Percentiles rank a stretch among this genome's conserved stretches.
These are phyloP conservation scores for Nakataea oryzae DNA, from an alignment of 2,329 filamentous ascomycete species.

Conservation along the genomic window DNA sequence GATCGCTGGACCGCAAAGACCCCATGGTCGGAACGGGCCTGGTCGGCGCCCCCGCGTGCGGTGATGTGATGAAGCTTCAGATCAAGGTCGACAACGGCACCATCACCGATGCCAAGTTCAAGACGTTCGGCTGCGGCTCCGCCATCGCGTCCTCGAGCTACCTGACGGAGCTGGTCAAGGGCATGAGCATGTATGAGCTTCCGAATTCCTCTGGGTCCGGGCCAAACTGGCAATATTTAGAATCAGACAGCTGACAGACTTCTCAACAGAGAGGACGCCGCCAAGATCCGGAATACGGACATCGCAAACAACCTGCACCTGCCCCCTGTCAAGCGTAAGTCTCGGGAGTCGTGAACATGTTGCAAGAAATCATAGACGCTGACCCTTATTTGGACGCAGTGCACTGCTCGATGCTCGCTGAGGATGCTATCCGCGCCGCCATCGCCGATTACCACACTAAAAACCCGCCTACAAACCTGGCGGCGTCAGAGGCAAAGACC, in stretches of 20 bases:
- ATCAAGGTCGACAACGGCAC: conserved; percentile 88
- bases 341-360: conserved; percentile 22
- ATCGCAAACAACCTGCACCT: conserved; percentile 93
- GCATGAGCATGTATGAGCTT: conserved; percentile 51
- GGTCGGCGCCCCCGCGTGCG: conserved; percentile 82
- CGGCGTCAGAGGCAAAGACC: not conserved
- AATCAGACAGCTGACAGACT: conserved; percentile 23
- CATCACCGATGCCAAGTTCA: conserved; percentile 94
- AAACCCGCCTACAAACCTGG: conserved; percentile 72
- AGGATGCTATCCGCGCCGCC: conserved; percentile 86
- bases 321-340: conserved; percentile 77
- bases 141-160: conserved; percentile 95
- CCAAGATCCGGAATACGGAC: conserved; percentile 89
- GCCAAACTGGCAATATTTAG: conserved; percentile 8
- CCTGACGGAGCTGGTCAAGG: conserved; percentile 84
- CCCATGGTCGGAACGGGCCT: conserved; percentile 81
- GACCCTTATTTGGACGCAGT: conserved; percentile 33
- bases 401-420: conserved; percentile 86
- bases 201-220: conserved; percentile 16
- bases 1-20: conserved; percentile 60
- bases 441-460: conserved; percentile 88
- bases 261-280: conserved; percentile 59
- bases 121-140: conserved; percentile 91
- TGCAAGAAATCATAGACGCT: conserved; percentile 49
- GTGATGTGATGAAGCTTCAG: conserved; percentile 90